Percentiles rank a stretch among this genome's conserved stretches.
Evolutionary conservation across 1,284 basidiomycete genomes (phyloP).

Genomic region (Sphagnurus paluster): DNA sequence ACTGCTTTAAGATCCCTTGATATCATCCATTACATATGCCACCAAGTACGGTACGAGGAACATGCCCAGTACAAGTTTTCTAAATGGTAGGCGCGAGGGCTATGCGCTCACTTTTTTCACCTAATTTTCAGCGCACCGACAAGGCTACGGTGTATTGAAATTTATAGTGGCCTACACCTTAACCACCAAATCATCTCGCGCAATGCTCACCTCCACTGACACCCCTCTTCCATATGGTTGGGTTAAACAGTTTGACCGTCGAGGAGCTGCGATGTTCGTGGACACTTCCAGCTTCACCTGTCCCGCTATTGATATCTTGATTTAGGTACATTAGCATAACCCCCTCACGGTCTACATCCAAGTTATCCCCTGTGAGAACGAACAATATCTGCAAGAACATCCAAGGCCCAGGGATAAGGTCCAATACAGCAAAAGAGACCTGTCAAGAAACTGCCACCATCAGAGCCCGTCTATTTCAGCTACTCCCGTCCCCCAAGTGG

Average conservation of each 20-base stretch:
- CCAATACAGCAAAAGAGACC: conserved; percentile 6
- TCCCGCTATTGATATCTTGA: background rate
- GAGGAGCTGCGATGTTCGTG: conserved; percentile 38
- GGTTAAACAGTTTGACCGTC: conserved; percentile 56
- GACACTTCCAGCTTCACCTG: background rate
- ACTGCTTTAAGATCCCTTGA: too few species aligned
- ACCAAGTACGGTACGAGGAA: background rate
- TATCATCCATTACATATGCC: background rate
- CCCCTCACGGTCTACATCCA: conserved; percentile 71
- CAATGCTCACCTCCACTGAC: conserved; percentile 26
- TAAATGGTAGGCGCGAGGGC: too few species aligned
- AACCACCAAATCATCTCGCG: too few species aligned
- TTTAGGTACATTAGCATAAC: conserved; percentile 60
- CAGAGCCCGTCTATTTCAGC: too few species aligned
- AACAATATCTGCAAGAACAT: conserved; percentile 56
- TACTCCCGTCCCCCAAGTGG: too few species aligned
- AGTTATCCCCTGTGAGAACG: conserved; percentile 71
- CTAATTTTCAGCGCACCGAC: too few species aligned
- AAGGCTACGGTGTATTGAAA: too few species aligned
- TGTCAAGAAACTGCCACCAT: too few species aligned
- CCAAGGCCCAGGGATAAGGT: conserved; percentile 47
- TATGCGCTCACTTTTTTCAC: too few species aligned
- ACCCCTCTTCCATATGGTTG: conserved; percentile 59
- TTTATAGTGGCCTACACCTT: background rate
- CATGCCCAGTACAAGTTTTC: too few species aligned